Conservation (phyloP, 306 rosid species). For the Purshia tridentata region DNA sequence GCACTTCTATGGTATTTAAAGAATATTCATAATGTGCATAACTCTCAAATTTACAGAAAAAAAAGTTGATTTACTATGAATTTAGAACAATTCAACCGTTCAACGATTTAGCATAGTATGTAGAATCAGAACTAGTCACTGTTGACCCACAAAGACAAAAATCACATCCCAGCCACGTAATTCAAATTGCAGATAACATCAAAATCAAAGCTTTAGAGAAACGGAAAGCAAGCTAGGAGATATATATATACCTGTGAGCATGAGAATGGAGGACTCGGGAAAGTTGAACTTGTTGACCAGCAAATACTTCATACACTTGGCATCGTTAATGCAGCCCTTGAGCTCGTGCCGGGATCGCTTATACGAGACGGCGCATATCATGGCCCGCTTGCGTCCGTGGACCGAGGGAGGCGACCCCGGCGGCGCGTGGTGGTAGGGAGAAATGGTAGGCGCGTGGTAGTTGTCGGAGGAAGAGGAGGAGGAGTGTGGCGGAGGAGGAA, state of each 20-base stretch:
- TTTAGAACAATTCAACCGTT: neutral
- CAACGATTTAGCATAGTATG: neutral
- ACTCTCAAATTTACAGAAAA: neutral
- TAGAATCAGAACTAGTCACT: neutral
- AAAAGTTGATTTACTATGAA: neutral
- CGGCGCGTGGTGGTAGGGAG: slow-evolving; percentile 26
- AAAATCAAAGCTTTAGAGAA: neutral
- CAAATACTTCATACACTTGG: slow-evolving; percentile 54
- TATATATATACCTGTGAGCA: slow-evolving; percentile 43
- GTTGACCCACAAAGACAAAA: neutral
- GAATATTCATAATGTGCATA: neutral
- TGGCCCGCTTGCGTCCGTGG: slow-evolving; percentile 43
- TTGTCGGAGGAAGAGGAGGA: neutral
- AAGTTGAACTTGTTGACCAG: slow-evolving; percentile 43
- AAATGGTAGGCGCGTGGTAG: neutral
- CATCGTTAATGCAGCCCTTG: slow-evolving; percentile 48
- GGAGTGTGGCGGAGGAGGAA: neutral
- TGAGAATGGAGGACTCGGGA: slow-evolving; percentile 40
- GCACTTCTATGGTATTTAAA: neutral
- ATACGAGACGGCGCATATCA: slow-evolving; percentile 53
- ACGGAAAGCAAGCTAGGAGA: neutral
- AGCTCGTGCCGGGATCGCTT: slow-evolving; percentile 36
- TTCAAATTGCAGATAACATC: neutral
- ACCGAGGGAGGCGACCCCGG: slow-evolving; percentile 12
- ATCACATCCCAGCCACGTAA: neutral